Evolutionary conservation across 1,284 basidiomycete genomes (phyloP).

Genomic region (Ustilago xerochloae): DNA sequence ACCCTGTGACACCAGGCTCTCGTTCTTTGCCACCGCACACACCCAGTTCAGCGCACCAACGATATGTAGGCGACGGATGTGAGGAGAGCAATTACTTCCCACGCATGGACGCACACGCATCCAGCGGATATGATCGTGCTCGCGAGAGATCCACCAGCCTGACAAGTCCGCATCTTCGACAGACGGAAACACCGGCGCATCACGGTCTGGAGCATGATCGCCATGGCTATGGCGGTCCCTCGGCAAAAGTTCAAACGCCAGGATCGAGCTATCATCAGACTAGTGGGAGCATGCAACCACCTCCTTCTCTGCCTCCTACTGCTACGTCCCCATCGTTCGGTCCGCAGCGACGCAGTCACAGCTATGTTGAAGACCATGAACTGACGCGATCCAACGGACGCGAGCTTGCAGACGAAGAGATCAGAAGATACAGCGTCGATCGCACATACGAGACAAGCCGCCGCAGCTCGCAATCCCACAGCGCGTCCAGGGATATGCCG

Average conservation of each 20-base stretch:
- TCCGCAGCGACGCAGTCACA: conserved; percentile 17
- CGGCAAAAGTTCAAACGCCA: conserved; percentile 10
- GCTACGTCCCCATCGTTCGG: conserved; percentile 17
- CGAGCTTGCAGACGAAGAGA: neutral
- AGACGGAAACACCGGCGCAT: conserved; percentile 3
- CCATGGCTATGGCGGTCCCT: conserved; percentile 1
- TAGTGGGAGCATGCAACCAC: conserved; percentile 7
- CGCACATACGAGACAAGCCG: neutral
- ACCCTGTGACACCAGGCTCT: conserved; percentile 33
- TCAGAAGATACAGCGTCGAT: neutral
- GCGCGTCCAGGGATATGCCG: neutral
- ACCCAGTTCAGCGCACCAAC: conserved; percentile 9
- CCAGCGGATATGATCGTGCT: neutral
- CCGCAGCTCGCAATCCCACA: neutral
- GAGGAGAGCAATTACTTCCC: conserved; percentile 46
- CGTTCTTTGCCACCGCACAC: conserved; percentile 34
- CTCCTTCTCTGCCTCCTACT: conserved; percentile 19
- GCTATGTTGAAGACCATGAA: conserved; percentile 2
- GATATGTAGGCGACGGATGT: conserved; percentile 8
- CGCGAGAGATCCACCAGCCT: conserved; percentile 19
- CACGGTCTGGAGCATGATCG: conserved; percentile 3
- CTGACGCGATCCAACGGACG: conserved; percentile 7
- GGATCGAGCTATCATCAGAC: conserved; percentile 15
- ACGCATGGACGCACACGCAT: conserved; percentile 4
- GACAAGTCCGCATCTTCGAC: conserved; percentile 28